phyloP scores from a whole-genome alignment of 1,284 basidiomycete genomes.

The Peniophora sp. region DNA sequence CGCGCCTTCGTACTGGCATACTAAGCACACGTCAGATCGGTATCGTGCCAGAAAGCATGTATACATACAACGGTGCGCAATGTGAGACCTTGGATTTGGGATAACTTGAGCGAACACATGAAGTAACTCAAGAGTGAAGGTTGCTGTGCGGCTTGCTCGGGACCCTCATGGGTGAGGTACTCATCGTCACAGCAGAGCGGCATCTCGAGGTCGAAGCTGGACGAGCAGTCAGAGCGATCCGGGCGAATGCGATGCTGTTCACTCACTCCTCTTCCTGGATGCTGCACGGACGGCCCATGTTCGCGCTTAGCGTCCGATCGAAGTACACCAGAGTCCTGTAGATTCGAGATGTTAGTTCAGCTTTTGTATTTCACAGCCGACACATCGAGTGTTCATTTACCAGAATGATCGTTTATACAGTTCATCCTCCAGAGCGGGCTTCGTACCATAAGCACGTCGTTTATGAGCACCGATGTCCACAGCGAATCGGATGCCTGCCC shows the following conservation, averaged over 20 bases:
- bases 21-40: slow-evolving; percentile 14
- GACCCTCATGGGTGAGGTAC: slow-evolving; percentile 43
- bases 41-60: neutral
- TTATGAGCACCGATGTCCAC: slow-evolving; percentile 34
- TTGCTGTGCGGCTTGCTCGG: slow-evolving; percentile 35
- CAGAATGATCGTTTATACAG: slow-evolving; percentile 65
- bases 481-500: slow-evolving; percentile 41
- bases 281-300: slow-evolving; percentile 73
- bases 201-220: slow-evolving; percentile 48
- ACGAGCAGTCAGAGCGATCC: neutral
- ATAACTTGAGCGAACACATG: slow-evolving; percentile 41
- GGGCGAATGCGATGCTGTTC: neutral
- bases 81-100: slow-evolving; percentile 46
- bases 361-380: neutral
- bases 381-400: slow-evolving; percentile 15
- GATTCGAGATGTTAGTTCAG: neutral
- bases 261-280: slow-evolving; percentile 79
- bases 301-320: slow-evolving; percentile 58
- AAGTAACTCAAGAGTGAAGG: slow-evolving; percentile 39
- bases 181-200: slow-evolving; percentile 58
- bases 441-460: slow-evolving; percentile 21
- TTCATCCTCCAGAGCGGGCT: slow-evolving; percentile 32
- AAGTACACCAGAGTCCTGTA: slow-evolving; percentile 50
- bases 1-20: slow-evolving; percentile 50
- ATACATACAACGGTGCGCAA: slow-evolving; percentile 41